A percentile compares a stretch with the other conserved stretches of the same genome.
These are phyloP conservation scores for Mucor velutinosus DNA, from an alignment of 371 early-diverging fungal species.

Conservation along the genomic window DNA sequence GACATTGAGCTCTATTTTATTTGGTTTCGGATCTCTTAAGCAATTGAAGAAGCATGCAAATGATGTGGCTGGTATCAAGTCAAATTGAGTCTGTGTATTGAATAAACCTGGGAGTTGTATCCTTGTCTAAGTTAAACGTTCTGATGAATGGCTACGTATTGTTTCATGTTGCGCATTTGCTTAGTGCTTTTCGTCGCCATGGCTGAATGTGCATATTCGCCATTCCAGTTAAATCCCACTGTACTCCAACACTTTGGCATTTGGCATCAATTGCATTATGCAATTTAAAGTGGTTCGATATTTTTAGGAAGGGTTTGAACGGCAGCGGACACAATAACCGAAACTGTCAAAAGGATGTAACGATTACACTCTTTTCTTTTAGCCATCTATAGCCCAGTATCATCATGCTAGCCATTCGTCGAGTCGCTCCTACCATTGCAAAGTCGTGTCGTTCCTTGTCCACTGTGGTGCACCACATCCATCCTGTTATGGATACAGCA, in stretches of 20 bases:
- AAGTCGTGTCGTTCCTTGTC: not conserved
- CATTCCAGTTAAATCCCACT: too few species aligned
- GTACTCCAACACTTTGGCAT: too few species aligned
- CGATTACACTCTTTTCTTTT: not conserved
- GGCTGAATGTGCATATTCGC: too few species aligned
- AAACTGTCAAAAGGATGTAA: not conserved
- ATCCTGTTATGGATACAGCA: not conserved
- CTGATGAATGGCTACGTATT: too few species aligned
- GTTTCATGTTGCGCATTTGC: too few species aligned
- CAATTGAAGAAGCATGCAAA: constrained; percentile 31
- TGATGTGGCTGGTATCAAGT: constrained; percentile 18
- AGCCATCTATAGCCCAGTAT: not conserved
- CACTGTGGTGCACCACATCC: not conserved
- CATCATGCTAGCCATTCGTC: not conserved
- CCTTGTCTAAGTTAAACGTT: too few species aligned
- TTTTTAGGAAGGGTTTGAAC: not conserved
- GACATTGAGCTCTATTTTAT: constrained; percentile 35
- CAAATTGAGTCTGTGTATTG: not conserved
- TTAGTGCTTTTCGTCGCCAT: too few species aligned
- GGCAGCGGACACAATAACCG: not conserved
- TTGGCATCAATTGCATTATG: too few species aligned
- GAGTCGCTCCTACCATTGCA: not conserved
- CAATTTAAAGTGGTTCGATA: not conserved
- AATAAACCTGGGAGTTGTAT: not conserved
- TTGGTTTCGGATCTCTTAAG: constrained; percentile 32